These are phyloP conservation scores for Pseudogymnoascus sp. DNA, from an alignment of 2,329 filamentous ascomycete species.

Conservation along the genomic window DNA sequence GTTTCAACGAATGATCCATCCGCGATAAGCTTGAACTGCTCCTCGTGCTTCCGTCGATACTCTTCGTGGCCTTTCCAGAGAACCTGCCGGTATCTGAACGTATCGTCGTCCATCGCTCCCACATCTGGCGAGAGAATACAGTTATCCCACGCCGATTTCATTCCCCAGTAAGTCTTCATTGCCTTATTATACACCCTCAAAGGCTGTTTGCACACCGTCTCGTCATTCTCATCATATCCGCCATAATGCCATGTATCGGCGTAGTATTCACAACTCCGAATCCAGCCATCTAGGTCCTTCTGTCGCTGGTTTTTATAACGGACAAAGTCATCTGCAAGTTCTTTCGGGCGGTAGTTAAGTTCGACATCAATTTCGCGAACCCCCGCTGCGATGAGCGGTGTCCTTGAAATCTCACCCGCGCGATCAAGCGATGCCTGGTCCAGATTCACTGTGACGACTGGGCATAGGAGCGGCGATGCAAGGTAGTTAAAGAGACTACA, in stretches of 20 bases:
- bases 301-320: not conserved
- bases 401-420: not conserved
- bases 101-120: not conserved
- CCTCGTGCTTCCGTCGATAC: not conserved
- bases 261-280: not conserved
- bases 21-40: not conserved
- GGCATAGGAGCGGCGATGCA: conserved; percentile 3
- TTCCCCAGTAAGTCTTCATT: not conserved
- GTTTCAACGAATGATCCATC: not conserved
- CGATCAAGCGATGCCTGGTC: not conserved
- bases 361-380: not conserved
- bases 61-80: not conserved
- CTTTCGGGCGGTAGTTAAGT: not conserved
- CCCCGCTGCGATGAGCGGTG: not conserved
- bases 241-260: too few species aligned
- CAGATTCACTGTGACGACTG: not conserved
- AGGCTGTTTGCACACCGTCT: not conserved
- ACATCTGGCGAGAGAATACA: not conserved
- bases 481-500: not conserved
- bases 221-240: not conserved
- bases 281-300: not conserved
- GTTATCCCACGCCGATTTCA: not conserved
- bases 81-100: not conserved
- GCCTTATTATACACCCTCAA: not conserved
- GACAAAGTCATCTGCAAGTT: not conserved